Conservation (phyloP, 1,139 yeast genomes). For the Debaryomycetaceae sp. region DNA sequence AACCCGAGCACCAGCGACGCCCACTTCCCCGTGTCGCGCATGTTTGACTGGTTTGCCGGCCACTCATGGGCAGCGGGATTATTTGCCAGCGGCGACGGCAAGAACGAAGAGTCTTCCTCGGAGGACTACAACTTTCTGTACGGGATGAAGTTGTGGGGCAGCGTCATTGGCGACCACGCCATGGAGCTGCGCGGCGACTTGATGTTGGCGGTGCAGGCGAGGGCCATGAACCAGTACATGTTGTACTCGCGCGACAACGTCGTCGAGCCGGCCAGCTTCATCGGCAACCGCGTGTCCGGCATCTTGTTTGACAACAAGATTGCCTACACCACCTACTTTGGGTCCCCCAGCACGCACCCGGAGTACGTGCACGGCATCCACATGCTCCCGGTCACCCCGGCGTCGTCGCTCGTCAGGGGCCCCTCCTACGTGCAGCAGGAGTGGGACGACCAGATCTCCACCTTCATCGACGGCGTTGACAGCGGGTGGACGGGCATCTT, state of each 20-base stretch:
- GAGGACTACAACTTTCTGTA: constrained; percentile 80
- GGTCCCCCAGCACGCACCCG: constrained; percentile 21
- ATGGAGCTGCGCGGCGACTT: constrained; percentile 77
- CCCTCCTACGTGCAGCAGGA: constrained; percentile 17
- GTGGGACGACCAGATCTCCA: constrained; percentile 14
- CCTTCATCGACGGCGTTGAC: constrained; percentile 11
- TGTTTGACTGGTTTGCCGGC: constrained; percentile 78
- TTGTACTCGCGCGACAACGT: constrained; percentile 52
- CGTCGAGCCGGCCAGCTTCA: constrained; percentile 52
- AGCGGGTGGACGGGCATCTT: constrained; percentile 22
- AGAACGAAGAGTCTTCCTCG: constrained; percentile 75
- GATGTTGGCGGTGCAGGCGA: constrained; percentile 61
- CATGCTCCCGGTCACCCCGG: constrained; percentile 20
- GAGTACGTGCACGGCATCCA: constrained; percentile 20
- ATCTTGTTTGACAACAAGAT: constrained; percentile 81
- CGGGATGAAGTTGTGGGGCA: constrained; percentile 82
- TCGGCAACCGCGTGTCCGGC: constrained; percentile 70
- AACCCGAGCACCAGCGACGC: constrained; percentile 60
- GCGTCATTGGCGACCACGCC: constrained; percentile 60
- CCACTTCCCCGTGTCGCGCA: constrained; percentile 71
- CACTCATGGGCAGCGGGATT: constrained; percentile 86
- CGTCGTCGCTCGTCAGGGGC: constrained; percentile 14
- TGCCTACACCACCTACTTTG: constrained; percentile 90
- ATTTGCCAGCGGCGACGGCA: constrained; percentile 67
- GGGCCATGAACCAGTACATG: constrained; percentile 63